Percentiles rank a stretch among this genome's conserved stretches.
Conservation (phyloP, 2,329 filamentous ascomycete genomes). For the Cytospora leucostoma region DNA sequence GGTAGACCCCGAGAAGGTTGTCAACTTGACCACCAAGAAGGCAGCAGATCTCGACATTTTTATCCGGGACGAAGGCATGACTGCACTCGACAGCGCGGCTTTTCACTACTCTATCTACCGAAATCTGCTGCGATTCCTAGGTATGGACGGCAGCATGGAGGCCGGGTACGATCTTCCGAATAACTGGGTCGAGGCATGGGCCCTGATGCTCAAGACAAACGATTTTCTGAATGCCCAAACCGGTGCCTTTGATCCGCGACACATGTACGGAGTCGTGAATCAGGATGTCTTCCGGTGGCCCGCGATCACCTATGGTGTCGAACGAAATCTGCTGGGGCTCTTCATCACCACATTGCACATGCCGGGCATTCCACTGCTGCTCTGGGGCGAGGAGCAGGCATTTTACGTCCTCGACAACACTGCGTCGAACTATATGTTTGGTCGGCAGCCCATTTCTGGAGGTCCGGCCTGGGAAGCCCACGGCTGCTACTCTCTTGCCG, state of each 20-base stretch:
- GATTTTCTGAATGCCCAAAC: slow-evolving; percentile 63
- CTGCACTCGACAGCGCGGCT: slow-evolving; percentile 47
- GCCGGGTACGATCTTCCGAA: slow-evolving; percentile 36
- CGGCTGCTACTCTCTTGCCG: slow-evolving; percentile 61
- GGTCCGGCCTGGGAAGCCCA: slow-evolving; percentile 65
- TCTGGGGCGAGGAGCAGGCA: slow-evolving; percentile 68
- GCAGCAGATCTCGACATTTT: slow-evolving; percentile 38
- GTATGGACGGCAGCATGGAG: slow-evolving; percentile 37
- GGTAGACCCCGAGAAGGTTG: slow-evolving; percentile 23
- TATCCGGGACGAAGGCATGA: slow-evolving; percentile 57
- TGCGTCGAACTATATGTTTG: slow-evolving; percentile 65
- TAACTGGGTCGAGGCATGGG: slow-evolving; percentile 53
- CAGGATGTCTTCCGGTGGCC: slow-evolving; percentile 69
- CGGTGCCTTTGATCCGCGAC: slow-evolving; percentile 62
- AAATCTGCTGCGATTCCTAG: slow-evolving; percentile 36
- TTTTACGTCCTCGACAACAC: slow-evolving; percentile 66
- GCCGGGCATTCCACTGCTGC: slow-evolving; percentile 41
- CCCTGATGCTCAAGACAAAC: slow-evolving; percentile 57
- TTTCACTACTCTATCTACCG: slow-evolving; percentile 43
- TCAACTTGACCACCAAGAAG: slow-evolving; percentile 27
- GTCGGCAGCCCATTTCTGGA: slow-evolving; percentile 63
- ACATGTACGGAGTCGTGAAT: slow-evolving; percentile 65
- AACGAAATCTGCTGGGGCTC: slow-evolving; percentile 55
- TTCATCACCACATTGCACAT: slow-evolving; percentile 57
- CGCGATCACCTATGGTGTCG: slow-evolving; percentile 55